phyloP scores from a whole-genome alignment of 2,329 filamentous ascomycete genomes.

The Aureobasidium sp. region DNA sequence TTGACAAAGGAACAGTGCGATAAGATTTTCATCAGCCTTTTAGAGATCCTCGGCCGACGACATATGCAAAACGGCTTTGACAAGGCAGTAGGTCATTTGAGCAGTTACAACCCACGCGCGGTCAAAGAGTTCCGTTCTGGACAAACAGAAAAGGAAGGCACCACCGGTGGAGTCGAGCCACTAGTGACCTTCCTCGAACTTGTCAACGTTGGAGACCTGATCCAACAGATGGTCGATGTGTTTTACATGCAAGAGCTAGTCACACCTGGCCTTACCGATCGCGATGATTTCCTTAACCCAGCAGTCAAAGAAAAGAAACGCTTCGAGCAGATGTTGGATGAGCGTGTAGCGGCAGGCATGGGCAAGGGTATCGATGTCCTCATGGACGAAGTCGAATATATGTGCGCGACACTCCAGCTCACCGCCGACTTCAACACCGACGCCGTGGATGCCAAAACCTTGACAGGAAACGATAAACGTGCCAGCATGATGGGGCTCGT shows the following conservation, averaged over 20 bases:
- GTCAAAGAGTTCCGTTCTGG: conserved; percentile 49
- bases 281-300: conserved; percentile 89
- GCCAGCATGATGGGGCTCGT: conserved; percentile 20
- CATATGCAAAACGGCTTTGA: conserved; percentile 93
- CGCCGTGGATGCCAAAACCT: conserved; percentile 25
- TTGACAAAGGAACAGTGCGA: conserved; percentile 84
- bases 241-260: conserved; percentile 96
- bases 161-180: conserved; percentile 61
- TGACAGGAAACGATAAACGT: conserved; percentile 19
- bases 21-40: conserved; percentile 73
- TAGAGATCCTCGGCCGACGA: conserved; percentile 74
- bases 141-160: neutral
- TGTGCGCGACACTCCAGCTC: conserved; percentile 78
- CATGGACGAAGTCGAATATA: conserved; percentile 96
- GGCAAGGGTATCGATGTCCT: conserved; percentile 98
- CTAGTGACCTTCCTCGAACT: conserved; percentile 94
- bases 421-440: conserved; percentile 74
- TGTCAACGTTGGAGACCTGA: conserved; percentile 95
- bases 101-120: conserved; percentile 82
- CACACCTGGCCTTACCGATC: conserved; percentile 71
- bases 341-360: conserved; percentile 86
- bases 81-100: conserved; percentile 83
- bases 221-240: conserved; percentile 97
- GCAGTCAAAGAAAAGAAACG: conserved; percentile 93
- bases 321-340: conserved; percentile 97